Base-by-base conservation (phyloP, 1,284 basidiomycete species). In the Sparassis latifolia region DNA sequence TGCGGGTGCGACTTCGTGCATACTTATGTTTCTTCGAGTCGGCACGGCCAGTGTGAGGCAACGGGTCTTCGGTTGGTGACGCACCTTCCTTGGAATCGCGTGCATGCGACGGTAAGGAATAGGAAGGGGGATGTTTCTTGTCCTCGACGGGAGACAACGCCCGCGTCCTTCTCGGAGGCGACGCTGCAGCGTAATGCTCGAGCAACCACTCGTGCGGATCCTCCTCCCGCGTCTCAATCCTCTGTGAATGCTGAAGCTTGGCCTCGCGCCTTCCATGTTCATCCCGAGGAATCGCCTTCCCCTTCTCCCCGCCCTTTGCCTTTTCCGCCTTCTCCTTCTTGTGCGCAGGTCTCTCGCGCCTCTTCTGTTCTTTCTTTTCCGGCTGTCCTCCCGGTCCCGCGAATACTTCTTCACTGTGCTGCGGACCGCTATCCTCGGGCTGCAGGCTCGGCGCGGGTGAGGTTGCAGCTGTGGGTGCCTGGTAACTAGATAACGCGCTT, bases 141-240 rank as follows among this genome's bases (percentile, higher is more conserved):
- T 59, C 56, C n/a, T 54, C 44, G 10, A 39, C 47, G n/a, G 55
- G 56, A 47, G 52, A 56, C 10, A 57, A 55, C 44, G 45, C 55
- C 27, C 44, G 53, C 2, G 58, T 52, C 28, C 29, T 44, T 32
- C 32, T 33, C 2, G 44, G 43, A 6, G 55, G 50, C 4, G 60
- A 56, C 20, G 49, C 62, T 44, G 70, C 64, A 37, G 70, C 65
- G 55, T 70, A 78, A 38, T 80, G 79, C 56, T 80, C 75, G 53
- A 80, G 59, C 47, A 81, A 66, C 78, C 79, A 81, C 58, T 81
- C 78, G 57, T 82, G 75, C 2, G 78, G 68, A 60, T 84, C 80
- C 51, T 76, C 71, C 27, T 57, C 52, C n/a, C 28, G 52, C 10
- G 39, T n/a, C 48, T 71, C 55, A 27, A 55, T 49, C 35, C 46